Base-by-base conservation (phyloP, 2,329 filamentous ascomycete genomes). In the Thermothelomyces thermophilus region DNA sequence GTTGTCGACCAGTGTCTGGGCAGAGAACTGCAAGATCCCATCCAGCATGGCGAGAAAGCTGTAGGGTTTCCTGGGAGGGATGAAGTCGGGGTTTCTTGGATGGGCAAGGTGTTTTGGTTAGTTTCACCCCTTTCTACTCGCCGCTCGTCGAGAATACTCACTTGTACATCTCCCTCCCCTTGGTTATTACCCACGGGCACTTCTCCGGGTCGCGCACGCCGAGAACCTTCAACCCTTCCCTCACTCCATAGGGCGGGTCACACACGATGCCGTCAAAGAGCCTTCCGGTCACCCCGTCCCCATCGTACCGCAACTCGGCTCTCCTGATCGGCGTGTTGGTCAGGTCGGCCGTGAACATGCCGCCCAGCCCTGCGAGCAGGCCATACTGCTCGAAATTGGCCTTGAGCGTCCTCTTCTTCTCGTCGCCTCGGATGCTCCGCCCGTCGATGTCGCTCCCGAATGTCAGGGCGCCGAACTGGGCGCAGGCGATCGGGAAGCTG, bases 361-460 rank as follows among this genome's bases (percentile, higher is more conserved):
- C 91, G 0, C 91, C 77, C 48, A 93, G 82, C 17, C 75, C 67
- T 28, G 73, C 68, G 31, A 76, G 70, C 7, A 93, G 72, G 0
- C 76, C 81, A 63, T 98, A 97, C 66, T 96, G 90, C 52, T 79
- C 73, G 62, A 95, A 95, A 64, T 97, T 97, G 1, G 83, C 79
- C 43, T 59, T 56, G 2, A 76, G 62, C 3, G 86, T 75, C 51
- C 72, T 73, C 53, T 73, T 71, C 51, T 72, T 74, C 51, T 72
- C 70, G 51, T 82, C 78, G 1, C 91, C 91, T 37, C 90, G 77
- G 46, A 97, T 88, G 58, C 85, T 90, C 14, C 93, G 79, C 1
- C 90, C 90, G 65, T 98, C 93, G 52, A 98, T 95, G 67, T 98
- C 93, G 60, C 87, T 91, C 5, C 93, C 93, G 63, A 88, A 84